Evolutionary conservation across 768 basidiomycete genomes (phyloP), one percentile per base, ranked within the genome.

Genomic region (Lactifluus subvellereus): DNA sequence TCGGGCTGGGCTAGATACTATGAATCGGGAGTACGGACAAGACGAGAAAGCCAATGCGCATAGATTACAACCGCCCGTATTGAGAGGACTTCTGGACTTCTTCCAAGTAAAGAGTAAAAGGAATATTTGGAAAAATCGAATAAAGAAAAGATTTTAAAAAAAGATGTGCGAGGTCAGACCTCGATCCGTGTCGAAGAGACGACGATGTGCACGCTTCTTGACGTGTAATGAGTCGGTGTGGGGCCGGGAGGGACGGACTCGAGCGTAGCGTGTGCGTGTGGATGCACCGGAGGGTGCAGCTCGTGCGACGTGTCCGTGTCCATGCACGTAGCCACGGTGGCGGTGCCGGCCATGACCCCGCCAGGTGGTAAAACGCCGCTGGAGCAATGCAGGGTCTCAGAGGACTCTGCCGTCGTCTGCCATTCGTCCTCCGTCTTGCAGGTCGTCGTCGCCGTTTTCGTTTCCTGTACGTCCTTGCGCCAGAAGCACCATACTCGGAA

Each of bases 401-500:
- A 6, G 42, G 22, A 3, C 22, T 27, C 59, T 4, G 40, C 38
- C 3, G 18, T 0, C 4, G 51, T 35, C 4, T 13, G 38, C 16
- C 48, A 4, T 3, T 43, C 42, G 1, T 14, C 18, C 6, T 4
- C 38, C 14, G 47, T 50, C 5, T 18, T 54, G n/a, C 11, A 27
- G 22, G 10, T 27, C 4, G 30, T 18, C 1, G 38, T 56, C 45
- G 3, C 27, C 10, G 27, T 42, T 11, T 4, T 14, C 7, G 54
- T 7, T 4, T 4, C 14, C 6, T 22, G 6, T 1, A 32, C 33
- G 43, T 40, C 8, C 51, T 42, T 27, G 48, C 40, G 60, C 59
- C 59, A 61, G 22, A 65, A 53, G 14, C 10, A 33, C 64, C 64
- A 65, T 32, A 20, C 64, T 2, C 50, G 20, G 20, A 65, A 30